Base-by-base conservation (phyloP, 2,329 filamentous ascomycete genomes). In the Venturia aucupariae region DNA sequence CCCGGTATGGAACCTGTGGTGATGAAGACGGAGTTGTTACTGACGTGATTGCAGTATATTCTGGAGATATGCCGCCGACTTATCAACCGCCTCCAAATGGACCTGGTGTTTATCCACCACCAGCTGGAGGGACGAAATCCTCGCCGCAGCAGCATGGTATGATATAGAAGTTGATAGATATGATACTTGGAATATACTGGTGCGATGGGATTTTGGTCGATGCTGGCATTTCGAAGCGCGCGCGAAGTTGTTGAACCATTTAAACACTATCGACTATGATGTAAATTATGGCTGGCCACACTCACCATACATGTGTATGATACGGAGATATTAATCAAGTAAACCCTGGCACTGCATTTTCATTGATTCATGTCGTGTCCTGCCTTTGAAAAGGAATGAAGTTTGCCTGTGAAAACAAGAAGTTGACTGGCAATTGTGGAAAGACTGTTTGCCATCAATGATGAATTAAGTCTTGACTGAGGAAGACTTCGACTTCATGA, bases 31-130 rank as follows among this genome's bases (percentile, higher is more conserved):
- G 7, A 30, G 27, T 17, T 19, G 8, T 30, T 41, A 17, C 41
- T 60, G 10, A 44, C 38, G 7, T 41, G n/a, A 38, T n/a, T 3
- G 27, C 7, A 62, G 61, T 62, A 46, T 75, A 76, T 67, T 70
- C 69, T 55, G 68, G 70, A 66, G 74, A 75, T 60, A 71, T 72
- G 22, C 74, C 75, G 13, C 75, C 75, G 1, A 67, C 69, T 55
- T 62, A 62, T 54, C 61, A 66, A 24, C 67, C 71, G 17, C 51
- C 51, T 35, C 51, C 51, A 35, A 51, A 51, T 27, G 46, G 46
- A 15, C 10, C 46, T 15, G 51, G 51, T 13, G 27, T 22, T 3
- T 59, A 64, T n/a, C n/a, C 65, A 13, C 67, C 71, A n/a, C 73
- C 74, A 6, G 61, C 61, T 19, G 67, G 69, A 0, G 73, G 72